Base-by-base conservation (phyloP, 805 yeast genomes). In the Sugiyamaella boreocaroliniensis region DNA sequence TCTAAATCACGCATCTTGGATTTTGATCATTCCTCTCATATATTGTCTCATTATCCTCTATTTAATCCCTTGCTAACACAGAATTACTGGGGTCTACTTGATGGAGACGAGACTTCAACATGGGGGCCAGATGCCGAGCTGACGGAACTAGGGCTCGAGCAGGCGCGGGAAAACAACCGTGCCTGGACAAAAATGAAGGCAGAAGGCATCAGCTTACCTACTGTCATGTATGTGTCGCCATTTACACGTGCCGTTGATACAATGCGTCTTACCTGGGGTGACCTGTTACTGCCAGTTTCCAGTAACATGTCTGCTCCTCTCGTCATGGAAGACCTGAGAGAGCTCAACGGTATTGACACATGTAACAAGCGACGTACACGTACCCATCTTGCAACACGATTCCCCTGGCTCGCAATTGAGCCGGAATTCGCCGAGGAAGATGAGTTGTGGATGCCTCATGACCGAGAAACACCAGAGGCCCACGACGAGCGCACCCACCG, bases 121-220 rank as follows among this genome's bases (percentile, higher is more conserved):
- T 78, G 81, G 66, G 81, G 76, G 1, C 70, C 70, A 11, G 82
- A 78, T 62, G 78, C 82, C 9, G 70, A 67, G 45, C 70, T 78
- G 57, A 78, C 82, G 5, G 72, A 68, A 7, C 63, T 69, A 48
- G 82, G 82, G 2, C 58, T 67, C 22, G 55, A 59, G 18, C 79
- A 75, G 58, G 82, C 82, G 6, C 62, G 61, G 32, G 76, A 71
- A 45, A 77, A 77, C 60, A 63, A 70, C 41, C 50, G 51, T 16
- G 76, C 69, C 18, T 75, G 80, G 76, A 61, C 63, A 42, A 53
- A 61, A 16, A 76, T 76, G 57, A 45, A 75, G 19, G 43, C 45
- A 5, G 41, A 48, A 15, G 65, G 65, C 8, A 65, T 65, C 14
- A 65, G 66, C 12, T 48, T 70, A 29, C 82, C 82, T 2, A 63